These are phyloP conservation scores for Russula ochroleuca DNA, from an alignment of 768 basidiomycete species.

Conservation along the genomic window DNA sequence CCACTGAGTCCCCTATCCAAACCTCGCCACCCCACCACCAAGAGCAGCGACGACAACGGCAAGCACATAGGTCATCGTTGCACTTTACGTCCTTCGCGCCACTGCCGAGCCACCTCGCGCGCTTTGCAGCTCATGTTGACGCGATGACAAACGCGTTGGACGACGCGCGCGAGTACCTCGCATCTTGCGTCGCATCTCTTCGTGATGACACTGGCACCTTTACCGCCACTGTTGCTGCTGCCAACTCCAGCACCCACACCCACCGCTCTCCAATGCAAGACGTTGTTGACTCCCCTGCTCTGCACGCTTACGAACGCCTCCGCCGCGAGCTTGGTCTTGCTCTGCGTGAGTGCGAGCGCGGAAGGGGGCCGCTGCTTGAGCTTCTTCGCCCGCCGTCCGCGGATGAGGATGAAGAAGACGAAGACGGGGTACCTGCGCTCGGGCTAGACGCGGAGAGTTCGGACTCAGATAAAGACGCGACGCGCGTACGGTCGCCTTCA, in stretches of 20 bases:
- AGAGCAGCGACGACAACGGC: background rate
- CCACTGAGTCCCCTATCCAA: background rate
- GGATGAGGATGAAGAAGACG: constrained; percentile 43
- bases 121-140: constrained; percentile 72
- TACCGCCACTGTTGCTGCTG: background rate
- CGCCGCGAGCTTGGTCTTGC: constrained; percentile 74
- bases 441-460: constrained; percentile 47
- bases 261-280: constrained; percentile 23
- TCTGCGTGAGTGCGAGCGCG: constrained; percentile 77
- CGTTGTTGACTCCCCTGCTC: constrained; percentile 38
- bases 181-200: constrained; percentile 55
- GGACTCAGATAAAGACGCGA: constrained; percentile 46
- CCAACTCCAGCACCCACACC: background rate
- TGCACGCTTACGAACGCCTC: constrained; percentile 71
- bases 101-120: constrained; percentile 59
- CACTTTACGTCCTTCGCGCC: constrained; percentile 60
- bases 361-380: constrained; percentile 58
- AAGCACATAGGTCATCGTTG: constrained; percentile 26
- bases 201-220: constrained; percentile 34
- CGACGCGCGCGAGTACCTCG: constrained; percentile 65
- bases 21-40: background rate
- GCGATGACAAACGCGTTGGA: constrained; percentile 63
- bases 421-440: constrained; percentile 51
- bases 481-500: constrained; percentile 30
- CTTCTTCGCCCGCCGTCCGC: constrained; percentile 49